These are phyloP conservation scores for Dendrobium chrysotoxum DNA, from an alignment of 106 monocot genomes.

Conservation along the genomic window DNA sequence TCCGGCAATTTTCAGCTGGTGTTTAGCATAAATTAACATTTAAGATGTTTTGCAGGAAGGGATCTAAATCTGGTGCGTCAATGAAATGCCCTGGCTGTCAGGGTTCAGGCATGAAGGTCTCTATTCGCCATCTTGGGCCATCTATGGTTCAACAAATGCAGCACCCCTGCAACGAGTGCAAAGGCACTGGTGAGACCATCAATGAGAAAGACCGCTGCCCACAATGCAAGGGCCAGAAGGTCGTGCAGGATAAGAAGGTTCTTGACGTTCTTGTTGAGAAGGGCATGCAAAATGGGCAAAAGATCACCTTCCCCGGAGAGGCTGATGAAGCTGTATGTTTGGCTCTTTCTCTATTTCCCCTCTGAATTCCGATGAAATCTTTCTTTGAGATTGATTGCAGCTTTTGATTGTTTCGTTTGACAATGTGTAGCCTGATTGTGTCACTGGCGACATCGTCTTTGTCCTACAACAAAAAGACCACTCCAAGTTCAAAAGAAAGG, in stretches of 20 bases:
- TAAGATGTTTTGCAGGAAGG: slow-evolving; percentile 23
- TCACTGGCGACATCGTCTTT: slow-evolving; percentile 50
- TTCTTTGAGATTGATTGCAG: too few species aligned
- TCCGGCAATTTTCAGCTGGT: too few species aligned
- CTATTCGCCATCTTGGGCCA: slow-evolving; percentile 69
- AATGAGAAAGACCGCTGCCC: slow-evolving; percentile 43
- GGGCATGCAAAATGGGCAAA: slow-evolving; percentile 43
- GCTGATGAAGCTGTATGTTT: slow-evolving; percentile 40
- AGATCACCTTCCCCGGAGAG: slow-evolving; percentile 50
- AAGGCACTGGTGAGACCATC: slow-evolving; percentile 77
- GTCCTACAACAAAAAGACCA: slow-evolving; percentile 39
- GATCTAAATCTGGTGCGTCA: slow-evolving; percentile 84
- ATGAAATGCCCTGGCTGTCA: slow-evolving; percentile 62
- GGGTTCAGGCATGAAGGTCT: slow-evolving; percentile 79
- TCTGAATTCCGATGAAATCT: too few species aligned
- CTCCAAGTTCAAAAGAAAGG: slow-evolving; percentile 30
- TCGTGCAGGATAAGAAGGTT: slow-evolving; percentile 55
- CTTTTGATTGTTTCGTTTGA: too few species aligned
- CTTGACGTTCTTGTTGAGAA: slow-evolving; percentile 49
- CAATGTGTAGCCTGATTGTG: slow-evolving; percentile 21
- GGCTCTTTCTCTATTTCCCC: neutral
- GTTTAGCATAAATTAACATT: too few species aligned
- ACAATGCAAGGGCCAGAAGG: slow-evolving; percentile 49
- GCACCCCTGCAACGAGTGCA: slow-evolving; percentile 86
- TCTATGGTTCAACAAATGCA: slow-evolving; percentile 92